Evolutionary conservation across 805 yeast species (phyloP), one percentile per base, ranked within the genome.

Genomic region (Candida pseudofarinosa): DNA sequence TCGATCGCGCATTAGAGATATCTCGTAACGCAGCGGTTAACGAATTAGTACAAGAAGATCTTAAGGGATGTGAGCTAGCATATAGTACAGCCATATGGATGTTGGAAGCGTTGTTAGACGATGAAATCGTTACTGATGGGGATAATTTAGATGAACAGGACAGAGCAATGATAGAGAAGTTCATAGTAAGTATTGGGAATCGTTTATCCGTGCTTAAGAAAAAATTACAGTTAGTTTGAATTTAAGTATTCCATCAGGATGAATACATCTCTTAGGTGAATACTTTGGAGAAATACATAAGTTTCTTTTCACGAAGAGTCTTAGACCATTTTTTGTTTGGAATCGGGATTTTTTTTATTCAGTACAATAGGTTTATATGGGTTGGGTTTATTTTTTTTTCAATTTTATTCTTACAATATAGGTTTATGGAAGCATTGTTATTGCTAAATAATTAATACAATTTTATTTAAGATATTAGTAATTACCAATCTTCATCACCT

Each of bases 21-120:
- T 86, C 96, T 2, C 79, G 95, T 53, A 81, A 80, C 39, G 96
- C 98, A 1, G 98, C 98, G 0, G 83, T 85, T 43, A 81, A 84
- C 58, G 99, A 91, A 64, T 71, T 89, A 53, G 78, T 76, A 33
- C 86, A 86, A 36, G 84, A 80, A 42, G 89, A 84, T 55, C 60
- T 86, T 39, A 68, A 71, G 15, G 85, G 85, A 4, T 90, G 97
- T 63, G 97, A 90, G 62, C 65, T 86, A 45, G 85, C 91, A 6
- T 91, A 91, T 60, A 87, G 95, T 3, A 88, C 96, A 0, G 83
- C 97, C 0, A 79, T 91, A 40, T 91, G 97, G 97, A 88, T 91
- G 97, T 69, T 91, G 55, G 95, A 88, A 58, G 88, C 96, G 1
- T 68, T 91, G 19, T 63, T 89, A 41, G 91, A 85, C 45, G 71